Percentiles rank a stretch among this genome's conserved stretches.
Conservation (phyloP, 1,284 basidiomycete species). For the Neolentinus lepideus region DNA sequence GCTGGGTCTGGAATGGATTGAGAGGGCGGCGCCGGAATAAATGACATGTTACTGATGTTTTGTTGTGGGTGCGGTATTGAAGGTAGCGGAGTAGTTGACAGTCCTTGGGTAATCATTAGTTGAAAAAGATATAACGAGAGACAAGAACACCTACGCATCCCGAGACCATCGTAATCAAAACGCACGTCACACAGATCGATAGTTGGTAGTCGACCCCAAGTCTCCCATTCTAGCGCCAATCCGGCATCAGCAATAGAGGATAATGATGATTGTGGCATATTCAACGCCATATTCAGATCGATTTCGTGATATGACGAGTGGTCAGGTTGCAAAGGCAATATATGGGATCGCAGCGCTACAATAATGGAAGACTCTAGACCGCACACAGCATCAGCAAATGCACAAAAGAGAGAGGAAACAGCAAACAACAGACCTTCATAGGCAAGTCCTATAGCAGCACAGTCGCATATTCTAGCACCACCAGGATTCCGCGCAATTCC, state of each 20-base stretch:
- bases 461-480: conserved; percentile 42
- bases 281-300: conserved; percentile 36
- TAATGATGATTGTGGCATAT: conserved; percentile 22
- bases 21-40: conserved; percentile 34
- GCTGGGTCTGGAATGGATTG: conserved; percentile 1
- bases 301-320: conserved; percentile 29
- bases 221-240: conserved; percentile 44
- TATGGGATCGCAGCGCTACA: conserved; percentile 52
- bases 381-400: conserved; percentile 1
- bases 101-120: conserved; percentile 14
- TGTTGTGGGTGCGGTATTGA: conserved; percentile 29
- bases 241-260: conserved; percentile 20
- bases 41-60: conserved; percentile 35
- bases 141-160: conserved; percentile 28
- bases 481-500: conserved; percentile 30
- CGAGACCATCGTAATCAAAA: conserved; percentile 36
- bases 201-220: conserved; percentile 51
- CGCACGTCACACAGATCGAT: conserved; percentile 60
- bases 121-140: not conserved
- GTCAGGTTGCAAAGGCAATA: conserved; percentile 15
- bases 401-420: not conserved
- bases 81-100: conserved; percentile 38
- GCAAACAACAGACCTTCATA: conserved; percentile 44
- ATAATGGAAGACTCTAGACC: conserved; percentile 49
- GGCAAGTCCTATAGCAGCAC: conserved; percentile 55